These are phyloP conservation scores for Carex scoparia DNA, from an alignment of 176 grass and related monocot genomes.

Conservation along the genomic window DNA sequence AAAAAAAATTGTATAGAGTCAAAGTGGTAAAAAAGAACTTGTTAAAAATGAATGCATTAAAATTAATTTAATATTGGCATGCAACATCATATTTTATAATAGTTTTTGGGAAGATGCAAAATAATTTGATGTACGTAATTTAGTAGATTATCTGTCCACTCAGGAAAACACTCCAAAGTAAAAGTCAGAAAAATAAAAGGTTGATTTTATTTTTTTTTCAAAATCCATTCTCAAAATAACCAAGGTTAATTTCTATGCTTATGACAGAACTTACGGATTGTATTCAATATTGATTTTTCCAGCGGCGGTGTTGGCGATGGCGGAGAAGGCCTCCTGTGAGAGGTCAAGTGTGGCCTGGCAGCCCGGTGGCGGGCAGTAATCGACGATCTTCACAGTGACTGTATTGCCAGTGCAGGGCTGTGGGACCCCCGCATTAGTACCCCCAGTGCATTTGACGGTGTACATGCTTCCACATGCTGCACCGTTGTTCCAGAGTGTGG, in stretches of 20 bases:
- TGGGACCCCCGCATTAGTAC: slow-evolving; percentile 28
- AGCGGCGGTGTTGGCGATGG: slow-evolving; percentile 36
- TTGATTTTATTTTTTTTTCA: not conserved
- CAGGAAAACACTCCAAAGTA: no score
- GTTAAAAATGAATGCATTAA: no score
- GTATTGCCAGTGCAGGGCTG: slow-evolving; percentile 34
- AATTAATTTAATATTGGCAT: no score
- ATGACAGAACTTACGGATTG: slow-evolving; percentile 28
- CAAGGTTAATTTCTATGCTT: not conserved
- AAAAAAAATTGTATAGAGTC: no score
- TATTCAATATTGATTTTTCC: slow-evolving; percentile 48
- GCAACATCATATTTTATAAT: no score
- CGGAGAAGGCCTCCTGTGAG: slow-evolving; percentile 52
- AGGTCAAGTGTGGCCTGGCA: slow-evolving; percentile 46
- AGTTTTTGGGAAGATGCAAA: not conserved
- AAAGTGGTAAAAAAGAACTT: no score
- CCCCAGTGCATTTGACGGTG: slow-evolving; percentile 27
- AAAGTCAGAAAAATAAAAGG: not conserved
- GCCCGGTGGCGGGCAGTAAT: slow-evolving; percentile 33
- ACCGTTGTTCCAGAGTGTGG: slow-evolving; percentile 27
- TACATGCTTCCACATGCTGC: slow-evolving; percentile 35
- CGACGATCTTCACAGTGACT: slow-evolving; percentile 48
- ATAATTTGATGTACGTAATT: no score
- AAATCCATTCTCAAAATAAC: not conserved
- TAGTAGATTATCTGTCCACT: no score